Base-by-base conservation (phyloP, 108 stramenopile genomes). In the Skeletonema marinoi region DNA sequence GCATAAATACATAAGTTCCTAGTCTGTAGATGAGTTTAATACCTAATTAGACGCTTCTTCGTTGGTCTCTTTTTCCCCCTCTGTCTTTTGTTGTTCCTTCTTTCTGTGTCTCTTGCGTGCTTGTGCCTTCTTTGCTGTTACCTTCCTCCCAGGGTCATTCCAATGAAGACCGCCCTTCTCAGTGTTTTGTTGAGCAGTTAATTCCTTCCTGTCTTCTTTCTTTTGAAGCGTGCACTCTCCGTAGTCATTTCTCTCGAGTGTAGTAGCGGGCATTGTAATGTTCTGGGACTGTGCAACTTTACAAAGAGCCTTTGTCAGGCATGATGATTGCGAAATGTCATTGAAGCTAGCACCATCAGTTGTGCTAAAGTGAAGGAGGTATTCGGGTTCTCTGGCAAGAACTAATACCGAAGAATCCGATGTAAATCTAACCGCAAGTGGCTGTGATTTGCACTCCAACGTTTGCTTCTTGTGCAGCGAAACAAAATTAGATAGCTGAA, bases 381-480 rank as follows among this genome's bases (percentile, higher is more conserved):
- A 87, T 16, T 80, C 65, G 8, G 92, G 92, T 29, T 83, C 88
- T 65, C 82, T 73, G 17, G 69, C 58, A 70, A 91, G 60, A 12
- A 87, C 87, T 30, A 84, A 38, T 32, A 93, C 63, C 19, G 71
- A 77, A 3, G 66, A 60, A 56, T 84, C 67, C 3, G 78, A 32
- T 4, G 78, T 46, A 61, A 79, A 81, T 38, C 36, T 50, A 14
- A 87, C 62, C 10, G 69, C 78, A 13, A 90, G 71, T 51, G 86
- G 86, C 21, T 83, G 87, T 16, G 80, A 70, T 11, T 80, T 65
- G 64, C 87, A 89, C 9, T 63, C 51, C 36, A 86, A 42, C 21
- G 77, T 84, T 51, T 81, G 78, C 17, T 68, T 71, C 63, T 75
- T 46, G 70, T 86, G 80, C 48, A 77, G 38, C 59, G 78, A 83